Base-by-base conservation (phyloP, 2,329 filamentous ascomycete species). In the Penicillium sp. region DNA sequence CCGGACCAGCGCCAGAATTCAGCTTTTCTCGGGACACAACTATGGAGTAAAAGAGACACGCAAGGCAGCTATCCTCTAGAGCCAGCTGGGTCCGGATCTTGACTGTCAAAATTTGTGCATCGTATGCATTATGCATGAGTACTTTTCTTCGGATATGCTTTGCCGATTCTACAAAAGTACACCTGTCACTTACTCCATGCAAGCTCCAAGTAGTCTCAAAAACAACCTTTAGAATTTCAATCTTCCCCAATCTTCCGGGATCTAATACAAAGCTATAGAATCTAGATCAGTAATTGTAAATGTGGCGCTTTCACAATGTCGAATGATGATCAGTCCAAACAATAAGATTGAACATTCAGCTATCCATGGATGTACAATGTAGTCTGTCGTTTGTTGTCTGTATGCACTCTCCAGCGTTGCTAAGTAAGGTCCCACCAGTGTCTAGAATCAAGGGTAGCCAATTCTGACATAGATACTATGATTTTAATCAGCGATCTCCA, bases 231-330 rank as follows among this genome's bases (percentile, higher is more conserved):
- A n/a, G 15, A 33, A 21, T 41, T 27, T 35, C 9, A 25, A 25
- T 38, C 31, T 41, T 17, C 12, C n/a, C 27, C 49, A 45, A 48
- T 21, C n/a, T 25, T 25, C 47, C 51, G 47, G 33, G 41, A 43
- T 48, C 25, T 42, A 43, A 23, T 25, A 42, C 19, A 51, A 39
- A 38, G 21, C 19, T 19, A 54, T 33, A 17, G 12, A 23, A 42
- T 54, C 57, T 44, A 38, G 44, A 58, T 58, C 55, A 49, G 50
- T 29, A 55, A 35, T 54, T 52, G 25, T n/a, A 42, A 36, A 33
- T 19, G 35, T 55, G 31, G 51, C 23, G 13, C 10, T 19, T 52
- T 19, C 8, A 21, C n/a, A 12, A 4, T 31, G 12, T 35, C 12
- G 17, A 41, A n/a, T 15, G 27, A 41, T 9, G 31, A 51, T 31